Evolutionary conservation across 2,329 filamentous ascomycete genomes (phyloP).

Genomic region (Purpureocillium lavendulum): DNA sequence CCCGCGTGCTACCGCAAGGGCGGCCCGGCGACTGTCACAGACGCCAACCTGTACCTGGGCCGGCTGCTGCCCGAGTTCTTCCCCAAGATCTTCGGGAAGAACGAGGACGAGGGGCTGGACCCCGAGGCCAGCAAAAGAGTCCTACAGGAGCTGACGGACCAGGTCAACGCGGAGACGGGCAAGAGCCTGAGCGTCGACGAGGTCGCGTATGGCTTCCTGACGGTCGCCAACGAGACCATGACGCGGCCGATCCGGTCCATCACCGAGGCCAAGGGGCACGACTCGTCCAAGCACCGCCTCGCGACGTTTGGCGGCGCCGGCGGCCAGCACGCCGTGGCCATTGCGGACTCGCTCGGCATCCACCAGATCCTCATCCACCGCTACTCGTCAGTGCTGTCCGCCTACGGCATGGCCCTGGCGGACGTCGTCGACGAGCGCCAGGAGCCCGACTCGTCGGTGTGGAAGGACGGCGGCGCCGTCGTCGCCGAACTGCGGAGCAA

Average conservation of each 20-base stretch:
- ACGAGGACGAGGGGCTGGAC: constrained; percentile 23
- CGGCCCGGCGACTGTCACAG: constrained; percentile 63
- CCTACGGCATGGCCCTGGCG: constrained; percentile 36
- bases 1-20: constrained; percentile 68
- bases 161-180: constrained; percentile 24
- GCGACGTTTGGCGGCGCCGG: constrained; percentile 29
- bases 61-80: constrained; percentile 55
- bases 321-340: constrained; percentile 34
- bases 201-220: constrained; percentile 26
- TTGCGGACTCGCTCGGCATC: constrained; percentile 34
- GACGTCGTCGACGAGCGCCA: constrained; percentile 51
- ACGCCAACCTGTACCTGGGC: constrained; percentile 63
- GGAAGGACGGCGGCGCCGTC: constrained; percentile 49
- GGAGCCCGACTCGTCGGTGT: constrained; percentile 60
- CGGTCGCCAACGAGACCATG: constrained; percentile 28
- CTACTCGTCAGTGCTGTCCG: constrained; percentile 36
- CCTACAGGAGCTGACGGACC: constrained; percentile 30
- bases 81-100: constrained; percentile 45
- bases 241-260: constrained; percentile 24
- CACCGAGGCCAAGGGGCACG: constrained; percentile 25
- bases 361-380: constrained; percentile 32
- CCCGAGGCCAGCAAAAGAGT: constrained; percentile 28
- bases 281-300: constrained; percentile 24
- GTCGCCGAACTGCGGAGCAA: constrained; percentile 59
- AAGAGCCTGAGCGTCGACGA: constrained; percentile 23